These are phyloP conservation scores for Aspergillus egyptiacus DNA, from an alignment of 495 filamentous ascomycete species.

Conservation along the genomic window DNA sequence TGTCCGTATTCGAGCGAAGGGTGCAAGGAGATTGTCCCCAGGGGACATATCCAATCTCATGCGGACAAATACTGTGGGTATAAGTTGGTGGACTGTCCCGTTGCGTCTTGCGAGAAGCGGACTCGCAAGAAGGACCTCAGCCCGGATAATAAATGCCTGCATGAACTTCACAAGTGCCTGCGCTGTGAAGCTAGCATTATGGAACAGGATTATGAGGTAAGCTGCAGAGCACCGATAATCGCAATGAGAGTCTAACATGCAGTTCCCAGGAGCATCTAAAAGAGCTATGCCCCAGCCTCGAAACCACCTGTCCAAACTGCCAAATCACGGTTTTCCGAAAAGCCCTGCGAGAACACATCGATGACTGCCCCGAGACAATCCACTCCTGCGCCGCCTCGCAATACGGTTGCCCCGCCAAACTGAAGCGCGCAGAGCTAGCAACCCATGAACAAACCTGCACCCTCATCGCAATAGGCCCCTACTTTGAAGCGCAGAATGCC, in stretches of 20 bases:
- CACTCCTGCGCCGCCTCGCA: conserved; percentile 49
- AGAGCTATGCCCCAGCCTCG: conserved; percentile 44
- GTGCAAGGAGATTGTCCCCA: conserved; percentile 55
- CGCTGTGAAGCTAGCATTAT: conserved; percentile 50
- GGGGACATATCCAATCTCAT: conserved; percentile 67
- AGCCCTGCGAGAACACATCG: conserved; percentile 45
- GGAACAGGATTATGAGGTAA: conserved; percentile 53
- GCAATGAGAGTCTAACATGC: neutral
- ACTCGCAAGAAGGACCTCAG: conserved; percentile 43
- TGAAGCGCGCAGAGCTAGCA: conserved; percentile 44
- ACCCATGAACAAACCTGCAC: conserved; percentile 51
- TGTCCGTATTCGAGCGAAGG: conserved; percentile 61
- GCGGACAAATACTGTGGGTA: conserved; percentile 69
- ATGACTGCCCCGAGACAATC: conserved; percentile 48
- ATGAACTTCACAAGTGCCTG: conserved; percentile 47
- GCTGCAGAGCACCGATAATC: neutral
- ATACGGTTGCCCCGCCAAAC: conserved; percentile 50
- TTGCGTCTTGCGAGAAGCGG: conserved; percentile 41
- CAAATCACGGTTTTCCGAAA: conserved; percentile 39
- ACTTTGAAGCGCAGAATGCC: conserved; percentile 51
- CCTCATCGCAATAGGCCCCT: conserved; percentile 53
- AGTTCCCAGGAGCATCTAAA: conserved; percentile 40
- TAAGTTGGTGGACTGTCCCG: conserved; percentile 58
- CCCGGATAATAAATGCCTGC: conserved; percentile 46
- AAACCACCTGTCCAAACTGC: conserved; percentile 50